These are phyloP conservation scores for Populus alba DNA, from an alignment of 345 rosid genomes.

Conservation along the genomic window DNA sequence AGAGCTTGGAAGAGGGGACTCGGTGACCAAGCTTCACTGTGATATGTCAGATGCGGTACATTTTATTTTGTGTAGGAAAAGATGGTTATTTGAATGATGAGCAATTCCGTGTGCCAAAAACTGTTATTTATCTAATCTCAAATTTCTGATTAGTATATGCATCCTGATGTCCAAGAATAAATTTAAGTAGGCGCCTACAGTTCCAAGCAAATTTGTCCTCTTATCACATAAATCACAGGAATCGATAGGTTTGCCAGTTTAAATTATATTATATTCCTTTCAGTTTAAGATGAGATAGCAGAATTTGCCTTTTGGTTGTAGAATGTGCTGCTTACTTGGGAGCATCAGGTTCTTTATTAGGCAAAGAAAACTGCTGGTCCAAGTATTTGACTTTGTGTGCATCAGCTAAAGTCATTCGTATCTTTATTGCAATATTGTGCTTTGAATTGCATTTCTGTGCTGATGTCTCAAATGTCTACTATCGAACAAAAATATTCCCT, in stretches of 20 bases:
- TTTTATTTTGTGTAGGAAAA: background rate
- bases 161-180: background rate
- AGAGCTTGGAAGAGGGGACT: slow-evolving; percentile 94
- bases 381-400: background rate
- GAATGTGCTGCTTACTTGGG: background rate
- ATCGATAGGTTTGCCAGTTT: background rate
- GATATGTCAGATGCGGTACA: slow-evolving; percentile 93
- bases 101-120: background rate
- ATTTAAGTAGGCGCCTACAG: background rate
- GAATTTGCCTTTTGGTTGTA: background rate
- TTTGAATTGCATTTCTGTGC: background rate
- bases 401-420: background rate
- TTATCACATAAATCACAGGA: background rate
- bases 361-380: background rate
- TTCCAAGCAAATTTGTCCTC: background rate
- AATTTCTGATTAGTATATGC: background rate
- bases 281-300: background rate
- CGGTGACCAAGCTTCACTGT: slow-evolving; percentile 90
- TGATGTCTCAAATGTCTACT: background rate
- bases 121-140: background rate
- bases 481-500: background rate
- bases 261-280: background rate
- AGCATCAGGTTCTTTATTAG: background rate
- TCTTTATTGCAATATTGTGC: background rate
- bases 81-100: background rate